A percentile compares a stretch with the other conserved stretches of the same genome.
Evolutionary conservation across 2,329 filamentous ascomycete genomes (phyloP).

Genomic region (Colletotrichum lini): DNA sequence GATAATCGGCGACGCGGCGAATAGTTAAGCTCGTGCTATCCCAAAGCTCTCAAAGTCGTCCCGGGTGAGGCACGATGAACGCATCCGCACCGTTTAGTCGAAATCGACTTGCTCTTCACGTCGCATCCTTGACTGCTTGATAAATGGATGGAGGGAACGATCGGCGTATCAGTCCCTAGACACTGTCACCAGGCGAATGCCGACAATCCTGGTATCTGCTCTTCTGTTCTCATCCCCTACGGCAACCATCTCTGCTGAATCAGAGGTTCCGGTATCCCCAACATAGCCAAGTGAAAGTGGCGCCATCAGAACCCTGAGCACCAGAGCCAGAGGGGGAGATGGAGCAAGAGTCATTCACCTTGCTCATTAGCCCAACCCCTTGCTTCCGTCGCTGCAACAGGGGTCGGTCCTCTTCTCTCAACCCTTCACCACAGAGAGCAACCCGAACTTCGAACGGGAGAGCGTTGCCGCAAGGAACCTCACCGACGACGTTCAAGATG

Average conservation of each 20-base stretch:
- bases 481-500: not conserved
- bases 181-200: no score
- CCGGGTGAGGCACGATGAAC: constrained; percentile 26
- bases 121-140: constrained; percentile 15
- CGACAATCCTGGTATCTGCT: not conserved
- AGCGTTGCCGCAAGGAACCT: not conserved
- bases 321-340: constrained; percentile 15
- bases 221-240: not conserved
- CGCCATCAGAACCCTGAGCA: not conserved
- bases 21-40: constrained; percentile 6
- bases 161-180: not conserved
- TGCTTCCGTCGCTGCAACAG: not conserved
- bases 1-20: not conserved
- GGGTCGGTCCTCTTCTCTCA: constrained; percentile 4
- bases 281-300: not conserved
- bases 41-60: not conserved
- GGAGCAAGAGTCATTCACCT: constrained; percentile 27
- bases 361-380: constrained; percentile 9
- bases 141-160: not conserved
- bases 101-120: constrained; percentile 23
- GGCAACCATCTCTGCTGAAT: not conserved
- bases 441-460: not conserved
- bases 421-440: not conserved
- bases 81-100: constrained; percentile 5
- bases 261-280: not conserved